Conservation (phyloP, 108 stramenopile species). For the Skeletonema menzelii region DNA sequence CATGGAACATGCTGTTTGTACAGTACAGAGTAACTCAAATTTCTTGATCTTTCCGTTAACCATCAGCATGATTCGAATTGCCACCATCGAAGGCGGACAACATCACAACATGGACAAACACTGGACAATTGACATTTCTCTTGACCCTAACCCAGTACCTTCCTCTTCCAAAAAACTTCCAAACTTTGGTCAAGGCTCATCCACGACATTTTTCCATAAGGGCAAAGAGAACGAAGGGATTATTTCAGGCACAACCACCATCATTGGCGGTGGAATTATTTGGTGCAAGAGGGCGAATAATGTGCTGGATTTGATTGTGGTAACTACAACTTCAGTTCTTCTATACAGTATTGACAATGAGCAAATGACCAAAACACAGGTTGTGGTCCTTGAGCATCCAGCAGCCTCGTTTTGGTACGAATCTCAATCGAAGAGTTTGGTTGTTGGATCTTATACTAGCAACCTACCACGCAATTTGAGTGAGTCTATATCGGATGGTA, state of each 20-base stretch:
- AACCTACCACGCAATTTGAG: not conserved
- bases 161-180: constrained; percentile 11
- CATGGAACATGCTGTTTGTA: not conserved
- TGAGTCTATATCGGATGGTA: not conserved
- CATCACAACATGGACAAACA: constrained; percentile 12
- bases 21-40: not conserved
- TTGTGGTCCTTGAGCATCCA: constrained; percentile 17
- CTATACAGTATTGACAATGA: constrained; percentile 19
- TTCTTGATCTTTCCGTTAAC: not conserved
- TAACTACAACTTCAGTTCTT: constrained; percentile 24
- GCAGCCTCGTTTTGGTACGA: constrained; percentile 38
- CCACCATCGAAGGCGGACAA: not conserved
- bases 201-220: constrained; percentile 7
- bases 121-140: constrained; percentile 36
- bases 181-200: not conserved
- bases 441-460: constrained; percentile 32
- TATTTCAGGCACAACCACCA: constrained; percentile 8
- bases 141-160: constrained; percentile 12
- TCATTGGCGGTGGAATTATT: constrained; percentile 35
- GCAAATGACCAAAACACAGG: constrained; percentile 19
- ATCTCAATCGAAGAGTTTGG: constrained; percentile 13
- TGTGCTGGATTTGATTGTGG: constrained; percentile 22
- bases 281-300: constrained; percentile 16
- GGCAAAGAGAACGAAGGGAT: constrained; percentile 7
- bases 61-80: not conserved